phyloP scores from a whole-genome alignment of 768 basidiomycete species.

The Sistotremastrum niveocremeum region DNA sequence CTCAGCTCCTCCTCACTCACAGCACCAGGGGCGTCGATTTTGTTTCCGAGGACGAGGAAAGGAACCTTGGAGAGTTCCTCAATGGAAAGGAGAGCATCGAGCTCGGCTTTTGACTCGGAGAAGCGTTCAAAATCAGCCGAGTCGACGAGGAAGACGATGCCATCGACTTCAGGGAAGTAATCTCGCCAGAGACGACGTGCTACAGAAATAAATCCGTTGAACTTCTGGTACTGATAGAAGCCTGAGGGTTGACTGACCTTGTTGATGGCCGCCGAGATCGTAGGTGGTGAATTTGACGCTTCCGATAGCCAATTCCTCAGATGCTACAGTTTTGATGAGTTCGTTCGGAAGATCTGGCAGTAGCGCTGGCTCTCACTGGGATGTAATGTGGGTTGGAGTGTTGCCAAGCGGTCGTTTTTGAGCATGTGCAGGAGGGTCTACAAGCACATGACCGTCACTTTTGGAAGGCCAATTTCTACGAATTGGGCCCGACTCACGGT shows the following conservation, averaged over 20 bases:
- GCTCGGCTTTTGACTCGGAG: constrained; percentile 90
- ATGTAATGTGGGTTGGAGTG: constrained; percentile 94
- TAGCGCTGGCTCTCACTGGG: constrained; percentile 54
- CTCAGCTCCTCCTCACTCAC: constrained; percentile 96
- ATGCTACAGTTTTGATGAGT: constrained; percentile 42
- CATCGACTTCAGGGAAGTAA: constrained; percentile 99
- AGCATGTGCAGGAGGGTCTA: constrained; percentile 97
- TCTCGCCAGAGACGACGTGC: constrained; percentile 98
- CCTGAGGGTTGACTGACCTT: constrained; percentile 40
- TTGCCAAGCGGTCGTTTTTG: constrained; percentile 97
- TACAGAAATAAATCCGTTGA: constrained; percentile 10
- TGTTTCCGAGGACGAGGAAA: constrained; percentile 97
- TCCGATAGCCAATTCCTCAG: constrained; percentile 96
- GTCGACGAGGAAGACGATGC: constrained; percentile 97
- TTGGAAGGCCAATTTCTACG: no score
- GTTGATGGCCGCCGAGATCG: constrained; percentile 94
- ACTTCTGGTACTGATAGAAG: not conserved
- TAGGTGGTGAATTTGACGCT: constrained; percentile 99
- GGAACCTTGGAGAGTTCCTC: constrained; percentile 94
- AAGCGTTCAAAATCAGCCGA: constrained; percentile 95
- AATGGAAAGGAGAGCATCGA: constrained; percentile 90
- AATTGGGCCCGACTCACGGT: constrained; percentile 45
- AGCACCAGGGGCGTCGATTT: constrained; percentile 97
- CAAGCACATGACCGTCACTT: not conserved
- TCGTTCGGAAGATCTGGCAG: not conserved